Conservation (phyloP, 2,329 filamentous ascomycete genomes). For the Tolypocladium nubicola region DNA sequence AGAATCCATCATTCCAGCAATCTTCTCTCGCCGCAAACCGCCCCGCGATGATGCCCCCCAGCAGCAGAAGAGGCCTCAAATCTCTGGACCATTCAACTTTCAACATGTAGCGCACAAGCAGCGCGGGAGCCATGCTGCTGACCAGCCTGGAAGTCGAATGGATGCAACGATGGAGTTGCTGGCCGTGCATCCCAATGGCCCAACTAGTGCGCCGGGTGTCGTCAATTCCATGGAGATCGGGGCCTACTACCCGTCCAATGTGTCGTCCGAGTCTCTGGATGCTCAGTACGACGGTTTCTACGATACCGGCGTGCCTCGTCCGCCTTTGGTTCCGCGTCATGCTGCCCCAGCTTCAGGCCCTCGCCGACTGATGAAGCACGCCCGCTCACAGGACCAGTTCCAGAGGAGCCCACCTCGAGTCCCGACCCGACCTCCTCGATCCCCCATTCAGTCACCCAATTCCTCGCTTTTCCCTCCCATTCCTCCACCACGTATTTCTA, state of each 20-base stretch:
- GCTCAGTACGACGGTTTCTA: not conserved
- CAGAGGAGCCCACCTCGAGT: constrained; percentile 37
- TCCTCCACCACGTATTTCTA: constrained; percentile 44
- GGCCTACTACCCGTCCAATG: not conserved
- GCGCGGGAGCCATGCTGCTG: constrained; percentile 33
- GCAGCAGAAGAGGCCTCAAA: constrained; percentile 36
- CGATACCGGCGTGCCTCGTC: constrained; percentile 1
- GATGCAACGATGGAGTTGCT: not conserved
- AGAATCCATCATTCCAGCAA: constrained; percentile 36
- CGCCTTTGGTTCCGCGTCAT: constrained; percentile 9
- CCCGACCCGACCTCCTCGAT: constrained; percentile 30
- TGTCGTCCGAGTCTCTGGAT: constrained; percentile 22
- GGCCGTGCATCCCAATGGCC: not conserved
- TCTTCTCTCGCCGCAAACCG: constrained; percentile 40
- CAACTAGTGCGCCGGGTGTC: not conserved
- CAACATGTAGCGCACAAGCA: constrained; percentile 52
- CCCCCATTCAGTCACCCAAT: constrained; percentile 24
- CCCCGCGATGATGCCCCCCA: constrained; percentile 21
- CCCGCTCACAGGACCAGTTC: constrained; percentile 39
- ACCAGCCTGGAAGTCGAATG: constrained; percentile 6
- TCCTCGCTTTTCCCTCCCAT: constrained; percentile 26
- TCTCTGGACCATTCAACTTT: constrained; percentile 57
- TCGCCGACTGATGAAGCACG: constrained; percentile 29
- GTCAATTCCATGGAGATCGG: not conserved
- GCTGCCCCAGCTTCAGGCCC: constrained; percentile 12